Base-by-base conservation (phyloP, 2,329 filamentous ascomycete genomes). In the Colletotrichum kahawae region DNA sequence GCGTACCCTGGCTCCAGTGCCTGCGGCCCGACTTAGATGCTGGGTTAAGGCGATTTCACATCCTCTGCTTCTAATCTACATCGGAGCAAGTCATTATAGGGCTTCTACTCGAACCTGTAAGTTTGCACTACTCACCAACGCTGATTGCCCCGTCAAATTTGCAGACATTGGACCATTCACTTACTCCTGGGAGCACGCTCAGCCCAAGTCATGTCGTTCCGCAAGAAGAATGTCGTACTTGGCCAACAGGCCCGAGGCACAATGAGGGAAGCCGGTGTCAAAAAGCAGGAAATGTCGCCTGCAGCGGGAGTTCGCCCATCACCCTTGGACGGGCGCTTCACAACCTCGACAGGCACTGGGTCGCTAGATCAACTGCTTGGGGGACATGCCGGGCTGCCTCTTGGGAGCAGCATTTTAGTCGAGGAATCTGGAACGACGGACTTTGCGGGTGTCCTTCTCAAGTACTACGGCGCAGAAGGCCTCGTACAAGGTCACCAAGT, bases 381-480 rank as follows among this genome's bases (percentile, higher is more conserved):
- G 54, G 95, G 96, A 0, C 96, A 98, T 85, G 91, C 93, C 6
- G 97, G 97, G 0, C 87, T 98, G 6, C 92, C 95, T 0, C 88
- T 98, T 8, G 97, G 97, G 0, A 95, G 92, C 21, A 94, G 93
- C 1, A 82, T 98, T 1, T 85, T 99, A 7, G 87, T 98, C 36
- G 95, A 96, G 81, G 97, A 99, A 81, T 93, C 92, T 72, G 96
- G 96, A 0, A 98, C 96, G 1, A 99, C 97, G 0, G 97, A 99
- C 83, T 99, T 98, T 86, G 93, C 95, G 0, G 95, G 96, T 3
- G 91, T 95, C 31, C 86, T 98, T 73, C 85, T 98, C 59, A 91
- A 94, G 70, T 98, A 97, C 83, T 99, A 95, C 85, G 96, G 95
- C 1, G 96, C 96, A 0, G 96, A 99, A 84, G 97, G 97, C 3